A percentile compares a stretch with the other conserved stretches of the same genome.
These are phyloP conservation scores for Lyophyllum shimeji DNA, from an alignment of 768 basidiomycete genomes.

Conservation along the genomic window DNA sequence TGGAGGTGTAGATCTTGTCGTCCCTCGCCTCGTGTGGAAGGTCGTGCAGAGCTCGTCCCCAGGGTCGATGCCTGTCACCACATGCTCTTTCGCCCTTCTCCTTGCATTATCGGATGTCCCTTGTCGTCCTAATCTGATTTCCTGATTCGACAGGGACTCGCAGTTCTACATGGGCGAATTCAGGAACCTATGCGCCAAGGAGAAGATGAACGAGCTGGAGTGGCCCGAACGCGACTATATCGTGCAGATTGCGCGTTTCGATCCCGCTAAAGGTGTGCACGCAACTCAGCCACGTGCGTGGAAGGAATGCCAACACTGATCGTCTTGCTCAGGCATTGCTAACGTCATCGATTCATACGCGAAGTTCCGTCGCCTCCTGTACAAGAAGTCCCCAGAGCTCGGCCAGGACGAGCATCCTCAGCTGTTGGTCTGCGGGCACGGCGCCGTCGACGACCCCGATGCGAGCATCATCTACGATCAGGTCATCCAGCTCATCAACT, in stretches of 20 bases:
- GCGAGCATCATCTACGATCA: constrained; percentile 90
- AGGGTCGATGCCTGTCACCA: background rate
- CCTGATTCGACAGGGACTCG: constrained; percentile 50
- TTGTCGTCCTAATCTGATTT: background rate
- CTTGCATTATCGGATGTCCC: background rate
- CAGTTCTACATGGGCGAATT: constrained; percentile 90
- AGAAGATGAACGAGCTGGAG: constrained; percentile 76
- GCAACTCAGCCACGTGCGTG: background rate
- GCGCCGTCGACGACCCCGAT: constrained; percentile 93
- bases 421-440: constrained; percentile 84
- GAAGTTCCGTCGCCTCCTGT: constrained; percentile 72
- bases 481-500: constrained; percentile 58
- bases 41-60: background rate
- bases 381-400: constrained; percentile 39
- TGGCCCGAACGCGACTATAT: constrained; percentile 87
- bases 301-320: background rate
- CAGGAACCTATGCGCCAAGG: constrained; percentile 70
- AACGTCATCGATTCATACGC: constrained; percentile 87
- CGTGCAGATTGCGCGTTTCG: constrained; percentile 92
- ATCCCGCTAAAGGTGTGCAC: constrained; percentile 63
- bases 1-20: no score
- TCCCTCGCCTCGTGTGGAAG: background rate
- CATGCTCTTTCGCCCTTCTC: background rate
- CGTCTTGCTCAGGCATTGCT: constrained; percentile 61
- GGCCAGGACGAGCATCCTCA: constrained; percentile 63